Conservation (phyloP, 192 early-diverging fungal species). For the Linnemannia schmuckeri region DNA sequence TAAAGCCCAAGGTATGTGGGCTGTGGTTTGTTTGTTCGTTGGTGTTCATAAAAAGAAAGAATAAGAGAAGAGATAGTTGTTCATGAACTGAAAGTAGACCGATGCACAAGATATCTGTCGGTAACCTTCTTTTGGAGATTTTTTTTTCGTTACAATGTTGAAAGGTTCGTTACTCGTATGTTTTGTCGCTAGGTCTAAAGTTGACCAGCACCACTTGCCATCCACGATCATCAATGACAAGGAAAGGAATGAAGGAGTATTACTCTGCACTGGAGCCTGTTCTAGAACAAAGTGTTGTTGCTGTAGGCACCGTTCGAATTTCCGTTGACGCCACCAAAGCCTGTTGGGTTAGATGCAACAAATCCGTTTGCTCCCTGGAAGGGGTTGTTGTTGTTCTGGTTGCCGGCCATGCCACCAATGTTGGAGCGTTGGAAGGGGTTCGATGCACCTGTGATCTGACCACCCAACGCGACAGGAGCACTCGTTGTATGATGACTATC, state of each 20-base stretch:
- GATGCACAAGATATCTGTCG: background rate
- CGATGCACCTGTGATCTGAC: conserved; percentile 22
- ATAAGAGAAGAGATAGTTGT: background rate
- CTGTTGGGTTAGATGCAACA: conserved; percentile 8
- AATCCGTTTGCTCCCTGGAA: conserved; percentile 28
- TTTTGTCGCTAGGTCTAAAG: background rate
- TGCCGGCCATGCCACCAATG: background rate
- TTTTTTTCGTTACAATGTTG: background rate
- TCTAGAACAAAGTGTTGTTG: conserved; percentile 39
- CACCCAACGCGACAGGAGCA: conserved; percentile 12
- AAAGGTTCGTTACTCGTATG: background rate
- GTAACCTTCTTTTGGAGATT: background rate
- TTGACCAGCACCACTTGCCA: background rate
- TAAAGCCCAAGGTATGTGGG: background rate
- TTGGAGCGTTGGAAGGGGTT: conserved; percentile 36
- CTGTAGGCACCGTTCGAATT: conserved; percentile 15
- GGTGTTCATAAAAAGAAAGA: background rate
- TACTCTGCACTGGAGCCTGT: background rate
- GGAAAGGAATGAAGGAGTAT: background rate
- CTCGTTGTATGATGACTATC: conserved; percentile 25
- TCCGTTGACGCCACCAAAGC: conserved; percentile 14
- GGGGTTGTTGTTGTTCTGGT: conserved; percentile 30
- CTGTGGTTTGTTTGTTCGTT: background rate
- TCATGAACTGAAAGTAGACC: background rate
- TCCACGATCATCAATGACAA: background rate